phyloP scores from a whole-genome alignment of 148 eudicot species.

The Linanthus parryae region DNA sequence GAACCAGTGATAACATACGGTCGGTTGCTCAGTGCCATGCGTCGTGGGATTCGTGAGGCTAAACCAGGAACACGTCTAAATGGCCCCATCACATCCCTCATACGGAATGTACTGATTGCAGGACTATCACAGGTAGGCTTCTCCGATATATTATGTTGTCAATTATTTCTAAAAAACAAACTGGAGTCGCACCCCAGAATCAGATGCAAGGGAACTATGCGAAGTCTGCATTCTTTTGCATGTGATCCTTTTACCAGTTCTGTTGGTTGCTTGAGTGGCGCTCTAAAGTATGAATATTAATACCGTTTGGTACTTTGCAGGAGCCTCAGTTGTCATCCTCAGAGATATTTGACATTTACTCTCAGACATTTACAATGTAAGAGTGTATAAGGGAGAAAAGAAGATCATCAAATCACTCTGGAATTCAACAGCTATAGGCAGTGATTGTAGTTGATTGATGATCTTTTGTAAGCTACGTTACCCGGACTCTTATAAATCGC shows the following conservation, averaged over 20 bases:
- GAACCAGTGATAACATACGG: constrained; percentile 30
- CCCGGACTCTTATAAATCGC: no score
- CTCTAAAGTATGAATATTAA: no score
- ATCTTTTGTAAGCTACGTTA: no score
- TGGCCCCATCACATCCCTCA: constrained; percentile 20
- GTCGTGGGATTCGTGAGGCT: constrained; percentile 14
- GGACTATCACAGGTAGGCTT: constrained; percentile 9
- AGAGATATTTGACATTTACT: constrained; percentile 18
- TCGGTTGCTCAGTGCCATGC: constrained; percentile 23
- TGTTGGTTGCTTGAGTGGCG: neutral
- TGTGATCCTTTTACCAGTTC: neutral
- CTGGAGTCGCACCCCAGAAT: neutral
- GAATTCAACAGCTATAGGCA: neutral
- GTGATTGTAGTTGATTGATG: neutral
- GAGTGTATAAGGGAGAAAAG: neutral
- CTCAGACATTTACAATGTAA: constrained; percentile 7
- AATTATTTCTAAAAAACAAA: no score
- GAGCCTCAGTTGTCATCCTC: constrained; percentile 31
- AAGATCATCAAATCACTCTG: neutral
- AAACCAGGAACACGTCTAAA: constrained; percentile 9
- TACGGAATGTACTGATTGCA: constrained; percentile 4
- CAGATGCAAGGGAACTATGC: neutral
- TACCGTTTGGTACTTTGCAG: constrained; percentile 8
- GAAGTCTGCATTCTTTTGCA: neutral
- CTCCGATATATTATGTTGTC: neutral